These are phyloP conservation scores for Trichoderma koningiopsis DNA, from an alignment of 2,329 filamentous ascomycete species.

Conservation along the genomic window DNA sequence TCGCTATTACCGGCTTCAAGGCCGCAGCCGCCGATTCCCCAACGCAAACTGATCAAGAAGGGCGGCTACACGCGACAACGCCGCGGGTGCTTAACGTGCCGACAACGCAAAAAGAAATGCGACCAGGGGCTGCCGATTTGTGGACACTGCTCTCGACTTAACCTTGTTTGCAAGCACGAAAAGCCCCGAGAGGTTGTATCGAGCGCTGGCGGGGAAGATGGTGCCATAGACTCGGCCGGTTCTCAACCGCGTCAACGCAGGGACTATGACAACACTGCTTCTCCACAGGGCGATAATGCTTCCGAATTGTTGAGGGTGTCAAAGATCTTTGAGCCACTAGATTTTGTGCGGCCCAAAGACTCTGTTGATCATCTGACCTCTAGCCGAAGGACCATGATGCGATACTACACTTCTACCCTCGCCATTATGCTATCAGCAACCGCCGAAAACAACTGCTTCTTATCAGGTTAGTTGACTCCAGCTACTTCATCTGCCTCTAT, in stretches of 20 bases:
- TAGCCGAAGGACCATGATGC: constrained; percentile 13
- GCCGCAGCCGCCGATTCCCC: constrained; percentile 8
- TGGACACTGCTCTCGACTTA: constrained; percentile 13
- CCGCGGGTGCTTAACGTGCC: constrained; percentile 11
- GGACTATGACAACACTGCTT: not conserved
- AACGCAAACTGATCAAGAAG: constrained; percentile 3
- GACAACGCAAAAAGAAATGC: constrained; percentile 20
- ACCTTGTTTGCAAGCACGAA: constrained; percentile 18
- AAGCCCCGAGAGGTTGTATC: constrained; percentile 7
- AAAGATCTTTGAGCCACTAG: constrained; percentile 11
- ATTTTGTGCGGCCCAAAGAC: not conserved
- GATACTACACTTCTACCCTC: constrained; percentile 14
- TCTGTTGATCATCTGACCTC: not conserved
- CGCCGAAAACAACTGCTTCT: constrained; percentile 13
- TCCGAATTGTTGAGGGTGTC: not conserved
- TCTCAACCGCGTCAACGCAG: not conserved
- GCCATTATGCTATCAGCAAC: constrained; percentile 19
- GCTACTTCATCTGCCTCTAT: not conserved
- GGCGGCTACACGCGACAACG: constrained; percentile 17
- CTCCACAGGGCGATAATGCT: not conserved
- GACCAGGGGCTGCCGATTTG: constrained; percentile 11
- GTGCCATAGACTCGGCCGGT: not conserved
- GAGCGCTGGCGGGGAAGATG: not conserved
- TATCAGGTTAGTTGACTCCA: not conserved
- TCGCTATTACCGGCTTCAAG: not conserved